Evolutionary conservation across 208 protist species (phyloP).

Genomic region (Herpetomonas samuelpessoai): DNA sequence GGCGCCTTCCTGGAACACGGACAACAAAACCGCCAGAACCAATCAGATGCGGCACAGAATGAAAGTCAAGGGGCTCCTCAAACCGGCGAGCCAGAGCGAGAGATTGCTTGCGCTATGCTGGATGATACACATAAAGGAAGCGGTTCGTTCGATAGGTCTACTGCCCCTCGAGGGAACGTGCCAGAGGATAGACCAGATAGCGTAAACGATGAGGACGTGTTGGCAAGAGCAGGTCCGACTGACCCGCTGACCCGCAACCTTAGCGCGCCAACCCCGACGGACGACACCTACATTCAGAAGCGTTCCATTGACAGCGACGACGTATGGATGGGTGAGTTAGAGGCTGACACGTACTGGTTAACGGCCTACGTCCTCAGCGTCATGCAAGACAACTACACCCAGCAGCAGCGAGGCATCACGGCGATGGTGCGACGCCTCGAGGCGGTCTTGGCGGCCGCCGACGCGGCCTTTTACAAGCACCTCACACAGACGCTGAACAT

Average conservation of each 20-base stretch:
- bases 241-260: too few species aligned
- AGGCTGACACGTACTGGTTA: constrained; percentile 93
- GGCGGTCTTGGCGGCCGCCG: constrained; percentile 55
- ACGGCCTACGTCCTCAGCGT: constrained; percentile 76
- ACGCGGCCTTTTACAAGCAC: constrained; percentile 49
- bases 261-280: neutral
- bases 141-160: too few species aligned
- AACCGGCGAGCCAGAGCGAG: too few species aligned
- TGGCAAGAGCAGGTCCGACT: too few species aligned
- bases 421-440: constrained; percentile 85
- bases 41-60: neutral
- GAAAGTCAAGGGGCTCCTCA: too few species aligned
- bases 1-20: neutral
- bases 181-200: too few species aligned
- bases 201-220: too few species aligned
- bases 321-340: constrained; percentile 63
- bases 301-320: constrained; percentile 3
- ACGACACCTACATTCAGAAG: constrained; percentile 1
- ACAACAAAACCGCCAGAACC: neutral
- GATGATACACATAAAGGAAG: too few species aligned
- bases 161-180: too few species aligned
- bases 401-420: constrained; percentile 87
- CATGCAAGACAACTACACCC: constrained; percentile 91
- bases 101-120: too few species aligned
- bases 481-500: constrained; percentile 53